phyloP scores from a whole-genome alignment of 2,329 filamentous ascomycete species.

The Fusarium humuli region DNA sequence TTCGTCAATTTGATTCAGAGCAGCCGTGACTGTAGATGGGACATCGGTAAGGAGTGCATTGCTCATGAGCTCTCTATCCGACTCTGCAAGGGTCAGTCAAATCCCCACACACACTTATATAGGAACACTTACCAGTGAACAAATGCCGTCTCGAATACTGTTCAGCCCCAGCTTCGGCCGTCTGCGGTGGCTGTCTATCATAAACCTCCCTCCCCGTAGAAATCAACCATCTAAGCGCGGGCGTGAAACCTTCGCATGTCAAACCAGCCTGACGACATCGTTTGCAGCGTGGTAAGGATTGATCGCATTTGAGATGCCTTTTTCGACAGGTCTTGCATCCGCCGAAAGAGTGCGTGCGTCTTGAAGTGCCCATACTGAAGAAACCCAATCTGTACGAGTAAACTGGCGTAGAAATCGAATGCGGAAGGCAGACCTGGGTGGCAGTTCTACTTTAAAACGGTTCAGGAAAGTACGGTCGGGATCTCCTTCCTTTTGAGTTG shows the following conservation, averaged over 20 bases:
- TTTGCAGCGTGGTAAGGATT: constrained; percentile 32
- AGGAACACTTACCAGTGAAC: constrained; percentile 27
- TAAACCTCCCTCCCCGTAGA: constrained; percentile 36
- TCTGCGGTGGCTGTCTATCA: constrained; percentile 26
- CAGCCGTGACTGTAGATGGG: constrained; percentile 32
- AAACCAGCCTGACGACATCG: constrained; percentile 33
- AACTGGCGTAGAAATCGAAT: background rate
- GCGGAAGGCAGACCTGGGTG: background rate
- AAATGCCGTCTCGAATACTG: constrained; percentile 38
- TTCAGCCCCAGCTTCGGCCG: constrained; percentile 15
- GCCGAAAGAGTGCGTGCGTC: constrained; percentile 39
- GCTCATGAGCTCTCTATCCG: constrained; percentile 35
- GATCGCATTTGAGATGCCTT: constrained; percentile 42
- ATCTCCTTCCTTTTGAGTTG: constrained; percentile 13
- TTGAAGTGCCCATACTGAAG: constrained; percentile 10
- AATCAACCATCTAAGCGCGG: constrained; percentile 35
- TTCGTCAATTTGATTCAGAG: constrained; percentile 34
- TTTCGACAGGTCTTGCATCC: constrained; percentile 43
- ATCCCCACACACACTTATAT: fast-evolving
- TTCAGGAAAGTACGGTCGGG: constrained; percentile 28
- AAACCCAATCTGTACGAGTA: background rate
- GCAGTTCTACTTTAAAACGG: constrained; percentile 17
- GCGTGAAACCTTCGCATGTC: constrained; percentile 36
- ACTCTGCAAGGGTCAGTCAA: constrained; percentile 1
- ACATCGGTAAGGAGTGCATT: constrained; percentile 20